These are phyloP conservation scores for Kwoniella shandongensis DNA, from an alignment of 768 basidiomycete species.

Conservation along the genomic window DNA sequence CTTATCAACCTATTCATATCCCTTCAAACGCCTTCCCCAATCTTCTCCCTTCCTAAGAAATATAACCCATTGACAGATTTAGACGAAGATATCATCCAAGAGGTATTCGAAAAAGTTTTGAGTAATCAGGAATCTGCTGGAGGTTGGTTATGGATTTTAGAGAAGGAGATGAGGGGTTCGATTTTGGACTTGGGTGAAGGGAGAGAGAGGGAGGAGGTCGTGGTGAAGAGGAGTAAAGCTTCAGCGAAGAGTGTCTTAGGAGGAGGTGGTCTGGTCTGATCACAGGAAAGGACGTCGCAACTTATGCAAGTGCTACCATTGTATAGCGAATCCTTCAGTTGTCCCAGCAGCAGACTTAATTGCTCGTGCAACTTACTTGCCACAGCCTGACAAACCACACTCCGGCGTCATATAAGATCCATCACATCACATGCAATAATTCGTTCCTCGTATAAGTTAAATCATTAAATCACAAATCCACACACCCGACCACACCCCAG, in stretches of 20 bases:
- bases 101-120: slow-evolving; percentile 73
- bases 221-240: slow-evolving; percentile 67
- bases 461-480: too few relatives aligned
- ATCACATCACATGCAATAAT: too few relatives aligned
- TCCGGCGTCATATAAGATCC: too few relatives aligned
- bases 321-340: too few relatives aligned
- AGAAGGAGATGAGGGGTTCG: slow-evolving; percentile 26
- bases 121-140: slow-evolving; percentile 67
- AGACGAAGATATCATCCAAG: slow-evolving; percentile 59
- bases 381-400: too few relatives aligned
- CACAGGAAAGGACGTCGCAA: too few relatives aligned
- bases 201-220: slow-evolving; percentile 51
- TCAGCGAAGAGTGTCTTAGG: slow-evolving; percentile 69
- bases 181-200: slow-evolving; percentile 1
- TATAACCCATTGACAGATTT: slow-evolving; percentile 10
- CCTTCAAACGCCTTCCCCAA: slow-evolving; percentile 72
- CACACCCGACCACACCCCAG: too few relatives aligned
- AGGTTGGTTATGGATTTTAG: slow-evolving; percentile 73
- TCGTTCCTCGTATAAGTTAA: too few relatives aligned
- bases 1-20: slow-evolving; percentile 69
- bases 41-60: slow-evolving; percentile 55
- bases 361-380: too few relatives aligned
- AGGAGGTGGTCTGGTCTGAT: not conserved
- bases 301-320: too few relatives aligned
- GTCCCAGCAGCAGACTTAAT: too few relatives aligned